These are phyloP conservation scores for Chaetomiaceae sp. DNA, from an alignment of 2,329 filamentous ascomycete species.

Conservation along the genomic window DNA sequence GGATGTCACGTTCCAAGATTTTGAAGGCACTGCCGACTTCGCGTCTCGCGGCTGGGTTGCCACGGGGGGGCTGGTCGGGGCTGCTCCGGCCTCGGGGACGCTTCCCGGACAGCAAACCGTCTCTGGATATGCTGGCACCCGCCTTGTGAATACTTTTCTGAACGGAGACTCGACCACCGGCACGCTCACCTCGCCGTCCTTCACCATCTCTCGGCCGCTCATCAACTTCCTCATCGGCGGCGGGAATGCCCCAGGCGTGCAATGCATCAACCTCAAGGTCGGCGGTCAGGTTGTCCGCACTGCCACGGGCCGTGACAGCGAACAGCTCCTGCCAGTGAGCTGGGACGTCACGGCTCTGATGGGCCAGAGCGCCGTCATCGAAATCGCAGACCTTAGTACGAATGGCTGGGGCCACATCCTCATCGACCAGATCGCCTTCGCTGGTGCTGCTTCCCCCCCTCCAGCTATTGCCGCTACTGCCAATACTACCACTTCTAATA, in stretches of 20 bases:
- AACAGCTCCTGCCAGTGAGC: not conserved
- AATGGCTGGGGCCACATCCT: not conserved
- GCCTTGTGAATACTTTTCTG: constrained; percentile 3
- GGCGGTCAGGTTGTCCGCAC: not conserved
- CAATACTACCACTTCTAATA: too few relatives aligned
- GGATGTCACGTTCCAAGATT: not conserved
- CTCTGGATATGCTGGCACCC: not conserved
- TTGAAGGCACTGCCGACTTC: constrained; percentile 3
- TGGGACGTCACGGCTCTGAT: not conserved
- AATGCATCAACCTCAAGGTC: not conserved
- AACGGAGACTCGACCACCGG: constrained; percentile 4
- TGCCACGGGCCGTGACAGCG: not conserved
- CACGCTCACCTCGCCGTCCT: constrained; percentile 5
- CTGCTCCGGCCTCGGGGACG: constrained; percentile 4
- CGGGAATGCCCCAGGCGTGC: not conserved
- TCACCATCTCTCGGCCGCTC: not conserved
- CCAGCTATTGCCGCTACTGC: too few relatives aligned
- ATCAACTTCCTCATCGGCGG: constrained; percentile 9
- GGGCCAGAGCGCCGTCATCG: not conserved
- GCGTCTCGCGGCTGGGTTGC: constrained; percentile 7
- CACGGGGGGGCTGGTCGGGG: constrained; percentile 2
- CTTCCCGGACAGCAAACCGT: constrained; percentile 3
- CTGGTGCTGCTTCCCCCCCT: not conserved
- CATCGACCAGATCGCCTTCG: not conserved
- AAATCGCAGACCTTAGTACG: not conserved